Base-by-base conservation (phyloP, 192 early-diverging fungal genomes). In the Linnemannia zychae region DNA sequence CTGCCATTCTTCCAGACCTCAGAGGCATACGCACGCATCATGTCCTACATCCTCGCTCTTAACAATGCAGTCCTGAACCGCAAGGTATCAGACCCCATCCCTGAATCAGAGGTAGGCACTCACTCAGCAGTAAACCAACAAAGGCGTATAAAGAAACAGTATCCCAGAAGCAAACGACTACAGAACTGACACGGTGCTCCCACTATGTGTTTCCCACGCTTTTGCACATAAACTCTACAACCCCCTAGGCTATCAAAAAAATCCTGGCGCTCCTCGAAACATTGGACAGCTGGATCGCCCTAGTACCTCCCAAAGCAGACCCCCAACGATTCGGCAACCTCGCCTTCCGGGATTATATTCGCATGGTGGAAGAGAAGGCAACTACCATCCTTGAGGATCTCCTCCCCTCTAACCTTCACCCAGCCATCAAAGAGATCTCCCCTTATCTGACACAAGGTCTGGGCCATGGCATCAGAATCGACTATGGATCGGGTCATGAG, bases 401-500 rank as follows among this genome's bases (percentile, higher is more conserved):
- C 7, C 74, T 92, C 7, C 88, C 90, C 11, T 2, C 63, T 3
- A 31, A 68, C 15, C 71, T 85, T 12, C 89, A 93, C 67, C 75
- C 77, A 1, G 94, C 94, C 0, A 87, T 92, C 20, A 63, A 90
- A 12, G 98, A 99, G 89, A 84, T 98, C 7, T 79, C 73, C 0
- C 81, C 93, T 33, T 99, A 99, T 77, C 89, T 98, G 44, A 88
- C 77, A 0, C 90, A 89, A 33, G 80, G 88, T 16, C 98, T 99
- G 92, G 99, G 99, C 2, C 94, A 99, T 81, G 90, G 89, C 12
- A 96, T 92, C 4, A 91, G 99, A 20, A 96, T 99, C 24, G 99
- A 99, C 87, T 99, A 99, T 84, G 99, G 99, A 22, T 96, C 93
- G 38, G 99, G 99, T 18, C 99, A 99, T 82, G 99, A 99, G 86